Evolutionary conservation across 441 rosid species (phyloP).

Genomic region (Biscutella laevigata): DNA sequence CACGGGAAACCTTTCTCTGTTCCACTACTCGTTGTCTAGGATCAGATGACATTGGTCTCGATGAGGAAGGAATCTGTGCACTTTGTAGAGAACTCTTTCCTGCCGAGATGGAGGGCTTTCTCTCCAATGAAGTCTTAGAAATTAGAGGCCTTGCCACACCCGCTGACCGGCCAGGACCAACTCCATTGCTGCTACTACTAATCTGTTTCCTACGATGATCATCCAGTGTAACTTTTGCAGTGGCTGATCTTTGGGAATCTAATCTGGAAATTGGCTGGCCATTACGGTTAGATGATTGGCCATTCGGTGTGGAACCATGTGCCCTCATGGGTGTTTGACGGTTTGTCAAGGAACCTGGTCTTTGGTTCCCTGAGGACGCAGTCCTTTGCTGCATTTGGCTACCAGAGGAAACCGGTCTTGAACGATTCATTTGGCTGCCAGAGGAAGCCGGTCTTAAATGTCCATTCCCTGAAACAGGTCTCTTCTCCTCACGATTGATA

Average conservation of each 20-base stretch:
- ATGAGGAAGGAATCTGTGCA: conserved; percentile 31
- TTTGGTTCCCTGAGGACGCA: conserved; percentile 11
- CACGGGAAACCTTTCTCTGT: conserved; percentile 31
- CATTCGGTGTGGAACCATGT: conserved; percentile 18
- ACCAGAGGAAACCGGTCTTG: not conserved
- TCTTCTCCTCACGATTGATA: conserved; percentile 27
- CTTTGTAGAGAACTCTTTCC: conserved; percentile 35
- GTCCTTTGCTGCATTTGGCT: not conserved
- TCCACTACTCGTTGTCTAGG: conserved; percentile 32
- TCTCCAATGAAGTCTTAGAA: conserved; percentile 34
- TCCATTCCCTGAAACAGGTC: conserved; percentile 22
- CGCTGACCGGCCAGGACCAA: conserved; percentile 56
- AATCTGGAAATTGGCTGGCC: conserved; percentile 36
- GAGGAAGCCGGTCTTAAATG: conserved; percentile 18
- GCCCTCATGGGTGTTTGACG: not conserved
- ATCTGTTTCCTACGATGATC: conserved; percentile 49
- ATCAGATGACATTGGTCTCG: conserved; percentile 33
- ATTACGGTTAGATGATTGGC: conserved; percentile 30
- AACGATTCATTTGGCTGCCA: conserved; percentile 3
- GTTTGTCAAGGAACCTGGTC: not conserved
- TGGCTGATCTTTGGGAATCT: conserved; percentile 27
- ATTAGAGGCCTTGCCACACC: conserved; percentile 33
- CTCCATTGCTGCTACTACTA: conserved; percentile 43
- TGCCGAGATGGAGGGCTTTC: conserved; percentile 28
- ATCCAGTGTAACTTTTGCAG: conserved; percentile 33